Base-by-base conservation (phyloP, 2,329 filamentous ascomycete species). In the Parastagonospora avenae region DNA sequence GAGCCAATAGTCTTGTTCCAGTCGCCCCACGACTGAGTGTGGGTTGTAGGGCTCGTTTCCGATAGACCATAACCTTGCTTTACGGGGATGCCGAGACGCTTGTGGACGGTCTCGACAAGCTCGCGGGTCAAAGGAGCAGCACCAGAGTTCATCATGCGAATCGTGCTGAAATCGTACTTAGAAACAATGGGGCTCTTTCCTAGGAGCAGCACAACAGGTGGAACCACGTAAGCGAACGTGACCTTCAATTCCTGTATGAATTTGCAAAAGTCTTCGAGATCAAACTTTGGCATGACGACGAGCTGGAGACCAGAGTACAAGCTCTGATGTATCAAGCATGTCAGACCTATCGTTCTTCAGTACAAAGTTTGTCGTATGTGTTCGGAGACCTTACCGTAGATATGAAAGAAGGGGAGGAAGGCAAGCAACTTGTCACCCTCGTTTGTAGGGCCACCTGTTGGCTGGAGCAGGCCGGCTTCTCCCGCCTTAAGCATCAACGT, bases 51-150 rank as follows among this genome's bases (percentile, higher is more conserved):
- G 24, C 87, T 87, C 11, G 91, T 95, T 77, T 97, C 93, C 4
- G 87, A 91, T 4, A 97, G 81, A 0, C 93, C 93, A 68, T 96
- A 97, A 14, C 90, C 92, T 75, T 97, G 93, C 79, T 96, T 97
- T 54, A 96, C 85, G 2, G 88, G 87, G 15, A 95, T 80, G 44
- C 85, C 85, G 51, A 94, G 84, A 7, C 92, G 85, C 15, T 83
- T 74, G 79, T 90, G 90, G 2, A 94, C 84, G 8, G 85, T 82
- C 48, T 91, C 85, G 1, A 93, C 89, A 2, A 97, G 82, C 56
- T 96, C 91, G 29, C 80, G 78, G 0, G 91, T 93, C 35, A 97
- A 78, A 0, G 93, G 93, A 0, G 93, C 92, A 0, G 92, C 93
- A 19, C 90, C 93, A 0, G 85, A 92, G 74, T 92, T 94, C 79